Evolutionary conservation across 805 yeast species (phyloP).

Genomic region (Komagataella phaffii): DNA sequence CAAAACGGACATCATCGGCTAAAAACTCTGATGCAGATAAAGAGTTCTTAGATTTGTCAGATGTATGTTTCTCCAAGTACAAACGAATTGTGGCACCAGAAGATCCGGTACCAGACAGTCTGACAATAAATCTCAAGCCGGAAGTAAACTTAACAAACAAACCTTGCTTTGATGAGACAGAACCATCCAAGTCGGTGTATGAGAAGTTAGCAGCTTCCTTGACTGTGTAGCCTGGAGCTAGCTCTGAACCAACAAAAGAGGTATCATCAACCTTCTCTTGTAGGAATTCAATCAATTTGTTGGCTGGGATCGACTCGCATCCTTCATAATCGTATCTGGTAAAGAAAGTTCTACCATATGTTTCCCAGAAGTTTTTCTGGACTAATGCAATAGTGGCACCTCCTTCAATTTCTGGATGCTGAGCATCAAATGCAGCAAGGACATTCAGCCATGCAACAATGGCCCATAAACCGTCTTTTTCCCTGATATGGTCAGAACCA

Average conservation of each 20-base stretch:
- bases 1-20: conserved; percentile 42
- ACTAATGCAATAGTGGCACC: conserved; percentile 64
- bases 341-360: conserved; percentile 93
- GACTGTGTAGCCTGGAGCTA: conserved; percentile 41
- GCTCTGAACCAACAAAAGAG: conserved; percentile 35
- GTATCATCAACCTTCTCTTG: conserved; percentile 21
- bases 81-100: conserved; percentile 94
- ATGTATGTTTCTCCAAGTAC: conserved; percentile 74
- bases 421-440: conserved; percentile 63
- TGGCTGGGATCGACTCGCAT: conserved; percentile 65
- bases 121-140: conserved; percentile 77
- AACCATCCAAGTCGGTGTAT: conserved; percentile 90
- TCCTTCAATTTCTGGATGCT: conserved; percentile 35
- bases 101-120: conserved; percentile 95
- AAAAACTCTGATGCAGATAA: conserved; percentile 55
- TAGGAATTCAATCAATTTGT: conserved; percentile 45
- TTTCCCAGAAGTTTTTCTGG: conserved; percentile 77
- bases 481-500: conserved; percentile 94
- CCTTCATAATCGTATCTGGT: conserved; percentile 92
- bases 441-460: conserved; percentile 94
- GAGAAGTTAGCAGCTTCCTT: conserved; percentile 77
- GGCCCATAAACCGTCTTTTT: conserved; percentile 98
- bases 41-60: conserved; percentile 35
- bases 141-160: conserved; percentile 67
- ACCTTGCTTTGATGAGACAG: conserved; percentile 81